Conservation (phyloP, 1,139 yeast genomes). For the Sugiyamaella pinicola region DNA sequence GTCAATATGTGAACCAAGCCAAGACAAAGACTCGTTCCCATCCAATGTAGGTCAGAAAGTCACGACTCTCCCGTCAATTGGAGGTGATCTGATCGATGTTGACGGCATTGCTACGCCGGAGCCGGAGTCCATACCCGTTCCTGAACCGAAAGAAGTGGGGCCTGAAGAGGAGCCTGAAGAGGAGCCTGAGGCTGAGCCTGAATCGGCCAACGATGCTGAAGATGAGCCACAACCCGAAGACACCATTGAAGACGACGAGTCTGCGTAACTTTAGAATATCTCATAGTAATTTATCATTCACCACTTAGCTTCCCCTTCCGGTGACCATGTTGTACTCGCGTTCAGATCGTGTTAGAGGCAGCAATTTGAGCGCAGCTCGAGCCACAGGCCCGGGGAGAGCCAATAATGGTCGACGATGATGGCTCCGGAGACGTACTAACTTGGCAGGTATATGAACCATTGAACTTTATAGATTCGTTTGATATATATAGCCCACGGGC, state of each 20-base stretch:
- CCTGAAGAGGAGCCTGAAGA: slow-evolving; percentile 22
- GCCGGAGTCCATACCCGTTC: slow-evolving; percentile 17
- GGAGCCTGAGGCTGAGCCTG: slow-evolving; percentile 16
- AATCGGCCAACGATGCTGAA: slow-evolving; percentile 16
- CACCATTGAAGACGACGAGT: background rate
- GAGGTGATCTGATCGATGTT: slow-evolving; percentile 36
- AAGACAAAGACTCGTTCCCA: slow-evolving; percentile 39
- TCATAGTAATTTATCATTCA: slow-evolving; percentile 13
- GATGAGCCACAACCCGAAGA: slow-evolving; percentile 3
- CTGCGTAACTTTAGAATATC: background rate
- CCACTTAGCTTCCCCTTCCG: too few species aligned
- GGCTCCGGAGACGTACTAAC: too few species aligned
- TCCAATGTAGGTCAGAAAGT: slow-evolving; percentile 36
- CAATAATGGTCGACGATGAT: too few species aligned
- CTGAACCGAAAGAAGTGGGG: slow-evolving; percentile 25
- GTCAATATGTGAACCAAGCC: slow-evolving; percentile 36
- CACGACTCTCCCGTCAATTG: slow-evolving; percentile 32
- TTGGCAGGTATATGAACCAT: too few species aligned
- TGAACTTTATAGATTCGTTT: too few species aligned
- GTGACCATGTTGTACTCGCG: too few species aligned
- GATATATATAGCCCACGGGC: too few species aligned
- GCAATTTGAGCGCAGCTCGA: too few species aligned
- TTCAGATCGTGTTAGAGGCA: too few species aligned
- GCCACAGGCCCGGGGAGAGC: too few species aligned
- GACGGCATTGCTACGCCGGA: slow-evolving; percentile 28